Conservation (phyloP, 2,329 filamentous ascomycete genomes). For the Beauveria sp. region DNA sequence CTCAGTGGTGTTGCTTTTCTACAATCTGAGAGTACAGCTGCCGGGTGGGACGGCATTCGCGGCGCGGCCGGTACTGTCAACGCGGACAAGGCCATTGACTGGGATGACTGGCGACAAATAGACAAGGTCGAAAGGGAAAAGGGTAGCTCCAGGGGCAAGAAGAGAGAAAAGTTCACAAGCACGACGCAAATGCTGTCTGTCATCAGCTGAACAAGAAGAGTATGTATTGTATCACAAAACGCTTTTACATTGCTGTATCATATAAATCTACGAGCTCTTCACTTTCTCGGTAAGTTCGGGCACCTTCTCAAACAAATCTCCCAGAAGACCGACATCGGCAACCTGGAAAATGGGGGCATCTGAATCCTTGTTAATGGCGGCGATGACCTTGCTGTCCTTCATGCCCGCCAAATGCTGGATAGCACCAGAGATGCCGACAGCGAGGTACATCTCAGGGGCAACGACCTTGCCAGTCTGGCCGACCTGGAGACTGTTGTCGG, state of each 20-base stretch:
- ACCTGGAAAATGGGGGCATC: conserved; percentile 99
- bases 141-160: conserved; percentile 63
- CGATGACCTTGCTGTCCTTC: conserved; percentile 99
- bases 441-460: conserved; percentile 89
- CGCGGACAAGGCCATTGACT: conserved; percentile 59
- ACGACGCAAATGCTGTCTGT: conserved; percentile 51
- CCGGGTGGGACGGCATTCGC: conserved; percentile 73
- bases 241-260: conserved; percentile 16
- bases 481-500: conserved; percentile 96
- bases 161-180: conserved; percentile 62
- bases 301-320: conserved; percentile 91
- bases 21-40: conserved; percentile 11
- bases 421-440: conserved; percentile 90
- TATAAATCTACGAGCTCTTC: conserved; percentile 44
- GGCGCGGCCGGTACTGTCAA: conserved; percentile 44
- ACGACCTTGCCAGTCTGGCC: conserved; percentile 99
- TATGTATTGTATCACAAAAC: conserved; percentile 20
- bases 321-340: conserved; percentile 90
- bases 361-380: conserved; percentile 94
- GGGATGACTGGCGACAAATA: conserved; percentile 80
- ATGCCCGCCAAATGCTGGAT: conserved; percentile 98
- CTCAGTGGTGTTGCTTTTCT: conserved; percentile 34
- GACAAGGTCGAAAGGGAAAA: conserved; percentile 66
- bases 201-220: conserved; percentile 26
- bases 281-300: conserved; percentile 95